Evolutionary conservation across 306 rosid genomes (phyloP).

Genomic region (Pyrus betulifolia): DNA sequence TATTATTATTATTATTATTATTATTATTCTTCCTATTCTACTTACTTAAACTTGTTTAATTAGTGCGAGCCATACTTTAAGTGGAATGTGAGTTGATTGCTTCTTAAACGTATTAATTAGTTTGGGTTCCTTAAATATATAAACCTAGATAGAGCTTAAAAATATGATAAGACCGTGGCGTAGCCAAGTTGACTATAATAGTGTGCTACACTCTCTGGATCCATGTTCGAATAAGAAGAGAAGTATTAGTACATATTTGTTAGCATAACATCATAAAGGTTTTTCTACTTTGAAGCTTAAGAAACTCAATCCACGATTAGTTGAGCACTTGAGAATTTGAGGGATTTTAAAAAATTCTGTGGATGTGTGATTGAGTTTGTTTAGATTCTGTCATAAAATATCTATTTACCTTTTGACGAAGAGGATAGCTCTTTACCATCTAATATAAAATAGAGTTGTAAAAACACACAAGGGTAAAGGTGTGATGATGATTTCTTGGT

Average conservation of each 20-base stretch:
- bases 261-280: background rate
- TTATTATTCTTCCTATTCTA: background rate
- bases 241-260: background rate
- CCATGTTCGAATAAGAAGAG: background rate
- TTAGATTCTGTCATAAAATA: background rate
- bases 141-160: too few relatives aligned
- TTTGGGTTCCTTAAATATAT: background rate
- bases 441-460: background rate
- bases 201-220: background rate
- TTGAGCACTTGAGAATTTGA: background rate
- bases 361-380: background rate
- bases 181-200: too few relatives aligned
- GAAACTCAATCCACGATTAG: background rate
- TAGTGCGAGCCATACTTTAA: background rate
- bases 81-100: background rate
- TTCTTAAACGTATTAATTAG: background rate
- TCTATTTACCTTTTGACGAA: background rate
- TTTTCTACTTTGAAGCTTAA: background rate
- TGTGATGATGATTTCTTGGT: background rate
- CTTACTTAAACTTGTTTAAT: background rate
- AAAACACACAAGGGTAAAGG: background rate
- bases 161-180: too few relatives aligned
- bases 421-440: background rate
- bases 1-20: too few relatives aligned
- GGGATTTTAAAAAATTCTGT: background rate